Evolutionary conservation across 116 monocot genomes (phyloP).

Genomic region (Iris pallida): DNA sequence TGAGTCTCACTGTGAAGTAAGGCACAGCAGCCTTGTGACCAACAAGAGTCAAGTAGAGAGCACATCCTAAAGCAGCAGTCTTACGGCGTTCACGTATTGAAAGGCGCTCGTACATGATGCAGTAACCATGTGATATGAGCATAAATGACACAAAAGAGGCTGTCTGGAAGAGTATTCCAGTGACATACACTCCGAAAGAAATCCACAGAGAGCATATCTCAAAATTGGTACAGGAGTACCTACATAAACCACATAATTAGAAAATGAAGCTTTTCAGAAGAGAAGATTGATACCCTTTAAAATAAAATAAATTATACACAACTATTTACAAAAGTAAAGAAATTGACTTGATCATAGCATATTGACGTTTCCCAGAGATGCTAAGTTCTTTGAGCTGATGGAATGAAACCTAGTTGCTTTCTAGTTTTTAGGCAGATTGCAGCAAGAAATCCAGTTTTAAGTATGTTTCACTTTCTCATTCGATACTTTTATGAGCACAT

Average conservation of each 20-base stretch:
- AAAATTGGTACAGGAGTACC: slow-evolving; percentile 83
- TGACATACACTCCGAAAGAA: slow-evolving; percentile 87
- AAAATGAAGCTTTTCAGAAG: background rate
- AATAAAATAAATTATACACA: too few relatives aligned
- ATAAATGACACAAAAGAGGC: slow-evolving; percentile 69
- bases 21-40: slow-evolving; percentile 81
- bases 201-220: slow-evolving; percentile 92
- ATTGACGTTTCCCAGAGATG: too few relatives aligned
- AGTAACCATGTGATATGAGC: slow-evolving; percentile 91
- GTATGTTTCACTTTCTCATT: too few relatives aligned
- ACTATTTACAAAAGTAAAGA: too few relatives aligned
- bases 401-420: too few relatives aligned
- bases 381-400: background rate
- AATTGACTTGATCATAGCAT: too few relatives aligned
- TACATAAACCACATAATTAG: slow-evolving; percentile 18
- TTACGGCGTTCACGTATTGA: slow-evolving; percentile 58
- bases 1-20: slow-evolving; percentile 66
- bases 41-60: slow-evolving; percentile 70
- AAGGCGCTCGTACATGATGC: slow-evolving; percentile 81
- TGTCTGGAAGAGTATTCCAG: slow-evolving; percentile 86
- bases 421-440: too few relatives aligned
- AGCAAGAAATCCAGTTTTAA: too few relatives aligned
- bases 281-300: too few relatives aligned
- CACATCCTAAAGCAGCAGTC: slow-evolving; percentile 56
- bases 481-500: too few relatives aligned